Evolutionary conservation across 495 filamentous ascomycete species (phyloP).

Genomic region (Aspergillus hancockii): DNA sequence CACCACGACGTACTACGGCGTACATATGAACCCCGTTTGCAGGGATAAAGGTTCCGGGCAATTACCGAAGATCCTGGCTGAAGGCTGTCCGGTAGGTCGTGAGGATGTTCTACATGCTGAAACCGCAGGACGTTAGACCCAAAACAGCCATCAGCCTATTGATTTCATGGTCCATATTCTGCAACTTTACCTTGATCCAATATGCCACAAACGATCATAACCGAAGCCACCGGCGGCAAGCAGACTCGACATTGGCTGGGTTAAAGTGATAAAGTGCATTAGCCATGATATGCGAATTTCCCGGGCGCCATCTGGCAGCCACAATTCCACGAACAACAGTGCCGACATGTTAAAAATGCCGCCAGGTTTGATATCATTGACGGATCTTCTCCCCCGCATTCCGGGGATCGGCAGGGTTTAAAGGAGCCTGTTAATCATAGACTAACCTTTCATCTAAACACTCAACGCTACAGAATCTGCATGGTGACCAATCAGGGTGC

Average conservation of each 20-base stretch:
- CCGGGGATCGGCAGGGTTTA: constrained; percentile 26
- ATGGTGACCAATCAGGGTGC: constrained; percentile 22
- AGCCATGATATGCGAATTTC: background rate
- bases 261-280: background rate
- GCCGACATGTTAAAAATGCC: background rate
- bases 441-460: constrained; percentile 1
- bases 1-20: background rate
- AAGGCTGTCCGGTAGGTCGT: background rate
- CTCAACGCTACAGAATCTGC: constrained; percentile 18
- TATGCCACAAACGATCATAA: background rate
- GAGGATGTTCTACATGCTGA: background rate
- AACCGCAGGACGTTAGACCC: background rate
- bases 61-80: background rate
- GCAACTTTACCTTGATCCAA: background rate
- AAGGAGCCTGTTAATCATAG: background rate
- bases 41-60: background rate
- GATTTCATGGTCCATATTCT: background rate
- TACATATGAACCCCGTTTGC: background rate
- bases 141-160: background rate
- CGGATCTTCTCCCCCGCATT: constrained; percentile 22
- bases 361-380: constrained; percentile 14
- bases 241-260: background rate
- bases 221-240: background rate
- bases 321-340: constrained; percentile 3
- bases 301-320: constrained; percentile 1